Conservation (phyloP, 305 asterid species). For the Monarda citriodora region DNA sequence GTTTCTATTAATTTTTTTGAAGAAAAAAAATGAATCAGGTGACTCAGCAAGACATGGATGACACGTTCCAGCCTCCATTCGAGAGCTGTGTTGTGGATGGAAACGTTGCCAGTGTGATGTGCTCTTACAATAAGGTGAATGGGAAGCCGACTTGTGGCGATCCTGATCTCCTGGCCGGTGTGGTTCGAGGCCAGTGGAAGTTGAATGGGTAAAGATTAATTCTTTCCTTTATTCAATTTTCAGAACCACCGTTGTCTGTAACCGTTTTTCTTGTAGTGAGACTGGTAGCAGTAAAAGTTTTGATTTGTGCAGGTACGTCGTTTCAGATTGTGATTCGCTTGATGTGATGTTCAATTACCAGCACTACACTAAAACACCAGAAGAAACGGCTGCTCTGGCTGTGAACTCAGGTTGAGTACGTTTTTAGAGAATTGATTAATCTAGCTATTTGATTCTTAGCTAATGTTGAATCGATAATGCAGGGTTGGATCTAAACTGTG, state of each 20-base stretch:
- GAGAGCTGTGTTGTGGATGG: slow-evolving; percentile 86
- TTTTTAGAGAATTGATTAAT: not conserved
- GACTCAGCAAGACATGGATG: slow-evolving; percentile 89
- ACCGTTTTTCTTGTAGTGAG: too few species aligned
- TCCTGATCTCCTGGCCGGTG: slow-evolving; percentile 53
- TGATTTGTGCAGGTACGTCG: slow-evolving; percentile 51
- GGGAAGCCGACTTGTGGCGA: slow-evolving; percentile 84
- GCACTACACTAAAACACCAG: slow-evolving; percentile 74
- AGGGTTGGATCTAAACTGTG: slow-evolving; percentile 94
- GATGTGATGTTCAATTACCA: slow-evolving; percentile 51
- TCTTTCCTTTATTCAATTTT: not conserved
- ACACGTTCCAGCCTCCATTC: slow-evolving; percentile 92
- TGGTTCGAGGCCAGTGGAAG: slow-evolving; percentile 79
- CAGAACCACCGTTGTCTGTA: too few species aligned
- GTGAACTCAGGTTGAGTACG: slow-evolving; percentile 54
- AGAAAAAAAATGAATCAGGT: slow-evolving; percentile 37
- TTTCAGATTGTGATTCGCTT: slow-evolving; percentile 74
- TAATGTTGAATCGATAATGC: slow-evolving; percentile 1
- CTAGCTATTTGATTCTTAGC: not conserved
- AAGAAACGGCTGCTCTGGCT: slow-evolving; percentile 74
- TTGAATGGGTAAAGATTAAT: slow-evolving; percentile 52
- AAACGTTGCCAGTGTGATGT: slow-evolving; percentile 86
- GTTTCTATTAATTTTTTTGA: not conserved
- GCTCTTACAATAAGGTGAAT: slow-evolving; percentile 80
- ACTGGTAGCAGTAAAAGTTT: too few species aligned